Conservation (phyloP, 306 rosid genomes). For the Amphicarpaea edgeworthii region DNA sequence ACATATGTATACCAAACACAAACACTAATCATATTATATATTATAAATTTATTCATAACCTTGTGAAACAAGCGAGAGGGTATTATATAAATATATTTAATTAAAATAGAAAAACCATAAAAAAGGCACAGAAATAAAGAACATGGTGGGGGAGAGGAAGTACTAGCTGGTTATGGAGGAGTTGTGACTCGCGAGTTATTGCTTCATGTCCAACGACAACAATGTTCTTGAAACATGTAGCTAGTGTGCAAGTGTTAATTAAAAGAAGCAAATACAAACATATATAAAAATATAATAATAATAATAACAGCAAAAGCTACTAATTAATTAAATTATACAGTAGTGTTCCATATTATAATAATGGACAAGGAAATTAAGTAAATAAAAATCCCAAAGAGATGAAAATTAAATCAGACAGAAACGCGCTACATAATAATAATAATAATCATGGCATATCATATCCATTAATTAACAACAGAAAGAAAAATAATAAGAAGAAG, state of each 20-base stretch:
- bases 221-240: constrained; percentile 38
- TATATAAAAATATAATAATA: too few relatives aligned
- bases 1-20: constrained; percentile 12
- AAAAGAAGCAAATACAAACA: not conserved
- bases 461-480: not conserved
- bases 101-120: constrained; percentile 10
- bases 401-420: constrained; percentile 30
- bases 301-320: not conserved
- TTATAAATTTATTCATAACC: not conserved
- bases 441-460: not conserved
- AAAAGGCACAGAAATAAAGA: constrained; percentile 39
- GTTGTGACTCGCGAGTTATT: constrained; percentile 3
- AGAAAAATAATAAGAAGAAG: constrained; percentile 2
- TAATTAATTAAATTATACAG: not conserved
- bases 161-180: not conserved
- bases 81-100: not conserved
- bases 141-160: not conserved
- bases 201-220: constrained; percentile 41
- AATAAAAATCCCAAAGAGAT: constrained; percentile 29
- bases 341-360: constrained; percentile 32
- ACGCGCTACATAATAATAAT: constrained; percentile 38
- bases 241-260: constrained; percentile 17
- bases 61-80: constrained; percentile 16
- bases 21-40: too few relatives aligned
- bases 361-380: constrained; percentile 36